A percentile compares a stretch with the other conserved stretches of the same genome.
These are phyloP conservation scores for Helenozyma rhizophorensis DNA, from an alignment of 805 yeast genomes.

Conservation along the genomic window DNA sequence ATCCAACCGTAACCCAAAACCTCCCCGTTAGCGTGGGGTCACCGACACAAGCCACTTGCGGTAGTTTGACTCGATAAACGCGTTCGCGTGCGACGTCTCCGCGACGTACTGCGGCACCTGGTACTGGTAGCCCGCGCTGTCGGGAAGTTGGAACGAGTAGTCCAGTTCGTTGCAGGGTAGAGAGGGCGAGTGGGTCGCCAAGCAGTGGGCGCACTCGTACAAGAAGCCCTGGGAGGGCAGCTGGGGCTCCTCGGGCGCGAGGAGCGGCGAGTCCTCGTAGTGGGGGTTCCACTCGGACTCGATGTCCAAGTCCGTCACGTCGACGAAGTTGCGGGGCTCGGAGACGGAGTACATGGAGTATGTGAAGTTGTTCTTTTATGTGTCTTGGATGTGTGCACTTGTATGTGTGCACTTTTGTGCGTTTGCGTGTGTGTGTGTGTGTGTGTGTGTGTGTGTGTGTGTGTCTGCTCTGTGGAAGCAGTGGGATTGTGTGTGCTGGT, in stretches of 20 bases:
- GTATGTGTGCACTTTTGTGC: no score
- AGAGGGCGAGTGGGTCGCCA: constrained; percentile 12
- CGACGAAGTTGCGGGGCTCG: constrained; percentile 14
- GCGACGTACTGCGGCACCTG: constrained; percentile 10
- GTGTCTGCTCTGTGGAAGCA: no score
- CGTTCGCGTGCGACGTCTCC: constrained; percentile 7
- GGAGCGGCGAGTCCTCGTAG: constrained; percentile 7
- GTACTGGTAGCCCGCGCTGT: constrained; percentile 6
- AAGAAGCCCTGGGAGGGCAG: constrained; percentile 9
- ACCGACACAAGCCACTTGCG: constrained; percentile 19
- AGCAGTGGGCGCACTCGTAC: constrained; percentile 17
- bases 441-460: no score
- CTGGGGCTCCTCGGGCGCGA: constrained; percentile 6
- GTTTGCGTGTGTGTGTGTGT: no score
- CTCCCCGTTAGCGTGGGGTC: constrained; percentile 8
- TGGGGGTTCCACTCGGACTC: constrained; percentile 20
- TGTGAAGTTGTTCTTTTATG: no score
- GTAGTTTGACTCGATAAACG: constrained; percentile 16
- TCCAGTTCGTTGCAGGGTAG: constrained; percentile 12
- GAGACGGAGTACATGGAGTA: constrained; percentile 14
- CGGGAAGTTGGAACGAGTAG: constrained; percentile 13
- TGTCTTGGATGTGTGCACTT: no score
- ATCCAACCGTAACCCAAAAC: background rate
- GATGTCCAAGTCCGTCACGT: constrained; percentile 15
- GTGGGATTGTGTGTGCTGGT: no score